Conservation (phyloP, 352 stramenopile species). For the Globisporangium paroecandrum region DNA sequence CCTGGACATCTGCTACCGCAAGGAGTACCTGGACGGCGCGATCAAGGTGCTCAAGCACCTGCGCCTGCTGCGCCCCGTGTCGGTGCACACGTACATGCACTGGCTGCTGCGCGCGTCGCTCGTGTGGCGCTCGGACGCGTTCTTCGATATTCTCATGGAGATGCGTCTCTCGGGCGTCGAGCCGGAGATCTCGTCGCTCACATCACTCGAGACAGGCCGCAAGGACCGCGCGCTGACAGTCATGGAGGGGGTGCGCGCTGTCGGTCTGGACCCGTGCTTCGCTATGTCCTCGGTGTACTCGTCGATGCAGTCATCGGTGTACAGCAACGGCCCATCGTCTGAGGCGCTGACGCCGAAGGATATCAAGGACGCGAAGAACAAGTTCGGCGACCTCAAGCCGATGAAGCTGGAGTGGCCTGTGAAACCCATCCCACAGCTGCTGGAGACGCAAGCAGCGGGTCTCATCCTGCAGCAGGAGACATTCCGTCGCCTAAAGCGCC, state of each 20-base stretch:
- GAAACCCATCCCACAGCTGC: conserved; percentile 72
- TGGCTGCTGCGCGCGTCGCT: conserved; percentile 76
- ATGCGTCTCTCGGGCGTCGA: conserved; percentile 80
- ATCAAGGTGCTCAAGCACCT: conserved; percentile 78
- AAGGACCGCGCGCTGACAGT: conserved; percentile 80
- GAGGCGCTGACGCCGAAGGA: conserved; percentile 44
- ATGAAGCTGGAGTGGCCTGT: conserved; percentile 66
- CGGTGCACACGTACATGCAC: conserved; percentile 81
- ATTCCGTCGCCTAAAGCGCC: conserved; percentile 78
- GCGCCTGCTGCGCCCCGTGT: conserved; percentile 54
- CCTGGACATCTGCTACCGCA: conserved; percentile 74
- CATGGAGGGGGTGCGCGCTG: conserved; percentile 84
- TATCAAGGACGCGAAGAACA: conserved; percentile 43
- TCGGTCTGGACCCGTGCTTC: conserved; percentile 82
- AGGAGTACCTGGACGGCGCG: conserved; percentile 74
- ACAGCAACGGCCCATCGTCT: conserved; percentile 59
- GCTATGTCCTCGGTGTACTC: conserved; percentile 83
- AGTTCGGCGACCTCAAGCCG: conserved; percentile 61
- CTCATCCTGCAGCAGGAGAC: conserved; percentile 82
- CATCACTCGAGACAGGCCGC: conserved; percentile 78
- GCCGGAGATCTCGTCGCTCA: conserved; percentile 80
- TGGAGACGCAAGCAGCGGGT: conserved; percentile 78
- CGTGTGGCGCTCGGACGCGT: conserved; percentile 78
- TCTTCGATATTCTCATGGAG: conserved; percentile 85
- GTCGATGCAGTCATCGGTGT: conserved; percentile 73